Evolutionary conservation across 2,329 filamentous ascomycete species (phyloP), one percentile per base, ranked within the genome.

Genomic region (Colletotrichum godetiae): DNA sequence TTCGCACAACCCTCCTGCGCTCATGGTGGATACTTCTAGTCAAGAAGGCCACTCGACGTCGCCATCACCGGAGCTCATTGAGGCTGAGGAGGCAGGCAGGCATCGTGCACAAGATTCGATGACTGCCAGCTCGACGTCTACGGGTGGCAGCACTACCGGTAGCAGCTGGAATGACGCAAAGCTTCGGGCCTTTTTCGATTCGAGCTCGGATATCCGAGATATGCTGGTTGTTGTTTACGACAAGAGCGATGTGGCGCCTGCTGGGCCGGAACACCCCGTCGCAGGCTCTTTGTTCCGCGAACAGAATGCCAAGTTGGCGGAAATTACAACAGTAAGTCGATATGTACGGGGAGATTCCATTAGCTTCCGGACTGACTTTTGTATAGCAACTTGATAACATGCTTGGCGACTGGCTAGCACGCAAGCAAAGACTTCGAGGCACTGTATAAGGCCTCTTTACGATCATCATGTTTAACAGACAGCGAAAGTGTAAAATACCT

Each of bases 141-240:
- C 77, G 7, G 67, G 74, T 11, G 72, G 72, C 58, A 59, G 88
- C 89, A 29, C 86, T 88, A 19, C 86, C 87, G 19, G 88, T 89
- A 24, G 88, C 31, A 90, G 91, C 0, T 99, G 97, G 97, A 96
- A 95, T 75, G 96, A 98, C 81, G 88, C 91, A 68, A 94, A 92
- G 77, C 89, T 99, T 33, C 91, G 95, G 73, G 92, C 94, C 15
- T 99, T 98, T 83, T 93, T 98, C 78, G 96, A 98, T 76, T 95
- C 97, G 77, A 92, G 94, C 74, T 92, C 92, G 42, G 95, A 98
- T 75, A 95, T 99, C 76, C 91, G 94, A 63, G 96, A 99, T 80
- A 89, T 98, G 80, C 88, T 98, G 64, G 89, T 95, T 49, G 93
- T 99, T 74, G 95, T 99, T 33, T 95, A 98, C 80, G 95, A 98